Evolutionary conservation across 2,329 filamentous ascomycete genomes (phyloP).

Genomic region (Lizonia empirigonia): DNA sequence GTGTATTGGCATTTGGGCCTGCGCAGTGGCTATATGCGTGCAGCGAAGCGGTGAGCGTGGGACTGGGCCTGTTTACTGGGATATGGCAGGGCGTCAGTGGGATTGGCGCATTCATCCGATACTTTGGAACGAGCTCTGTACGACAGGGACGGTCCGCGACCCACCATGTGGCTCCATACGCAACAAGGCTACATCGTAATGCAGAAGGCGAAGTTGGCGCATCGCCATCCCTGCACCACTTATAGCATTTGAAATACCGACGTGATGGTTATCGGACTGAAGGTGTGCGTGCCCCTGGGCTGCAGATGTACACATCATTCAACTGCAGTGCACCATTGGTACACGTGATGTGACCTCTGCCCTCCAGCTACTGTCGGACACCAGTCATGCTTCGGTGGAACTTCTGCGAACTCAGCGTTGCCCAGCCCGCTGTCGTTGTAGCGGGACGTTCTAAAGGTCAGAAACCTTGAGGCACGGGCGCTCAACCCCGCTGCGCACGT

Average conservation of each 20-base stretch:
- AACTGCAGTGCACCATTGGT: constrained; percentile 27
- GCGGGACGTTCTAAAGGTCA: constrained; percentile 3
- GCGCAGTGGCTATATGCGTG: constrained; percentile 15
- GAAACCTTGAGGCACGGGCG: not conserved
- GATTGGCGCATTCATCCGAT: constrained; percentile 31
- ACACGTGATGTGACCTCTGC: constrained; percentile 26
- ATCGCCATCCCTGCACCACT: constrained; percentile 1
- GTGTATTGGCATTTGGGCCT: constrained; percentile 27
- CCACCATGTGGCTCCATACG: constrained; percentile 1
- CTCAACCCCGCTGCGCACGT: constrained; percentile 18
- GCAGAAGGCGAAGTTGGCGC: not conserved
- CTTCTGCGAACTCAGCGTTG: constrained; percentile 20
- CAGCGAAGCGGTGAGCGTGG: constrained; percentile 21
- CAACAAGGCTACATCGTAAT: constrained; percentile 1
- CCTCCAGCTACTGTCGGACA: constrained; percentile 7
- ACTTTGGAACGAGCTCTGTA: constrained; percentile 16
- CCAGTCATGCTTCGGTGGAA: constrained; percentile 15
- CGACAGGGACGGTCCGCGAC: constrained; percentile 20
- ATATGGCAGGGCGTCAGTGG: constrained; percentile 23
- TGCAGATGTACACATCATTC: constrained; percentile 21
- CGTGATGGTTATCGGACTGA: constrained; percentile 39
- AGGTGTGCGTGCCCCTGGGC: constrained; percentile 35
- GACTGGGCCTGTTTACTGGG: constrained; percentile 24
- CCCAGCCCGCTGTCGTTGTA: constrained; percentile 13
- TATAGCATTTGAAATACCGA: constrained; percentile 24